Evolutionary conservation across 2,329 filamentous ascomycete genomes (phyloP), one percentile per base, ranked within the genome.

Genomic region (Colletotrichum orbiculare): DNA sequence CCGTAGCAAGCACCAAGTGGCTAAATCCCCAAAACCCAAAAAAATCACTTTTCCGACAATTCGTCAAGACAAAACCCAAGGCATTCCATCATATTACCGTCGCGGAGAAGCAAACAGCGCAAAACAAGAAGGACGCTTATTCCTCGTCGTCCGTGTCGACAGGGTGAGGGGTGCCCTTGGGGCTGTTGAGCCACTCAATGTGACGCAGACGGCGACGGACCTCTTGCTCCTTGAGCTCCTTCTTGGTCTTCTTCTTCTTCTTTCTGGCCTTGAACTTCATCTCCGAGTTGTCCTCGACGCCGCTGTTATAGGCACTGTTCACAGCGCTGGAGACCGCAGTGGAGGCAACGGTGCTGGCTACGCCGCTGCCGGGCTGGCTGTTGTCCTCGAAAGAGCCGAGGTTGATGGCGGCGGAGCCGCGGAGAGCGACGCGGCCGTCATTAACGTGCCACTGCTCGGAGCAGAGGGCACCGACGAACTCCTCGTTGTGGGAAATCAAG

Each of bases 241-340:
- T 94, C 84, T 96, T 93, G 62, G 96, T 99, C 88, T 96, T 88
- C 92, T 99, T 99, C 89, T 95, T 97, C 93, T 97, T 97, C 87
- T 94, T 96, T 79, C 86, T 89, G 9, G 91, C 85, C 78, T 86
- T 88, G 89, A 99, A 99, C 82, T 96, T 95, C 85, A 99, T 87
- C 66, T 78, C 91, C 77, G 73, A 84, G 66, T 88, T 89, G 71
- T 96, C 94, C 79, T 98, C 95, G 1, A 85, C 88, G n/a, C 93
- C 94, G 52, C 89, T 88, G 53, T 83, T 83, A 48, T 81, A 82
- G 2, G 86, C 83, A 53, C 89, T 88, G 53, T 83, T 83, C 47
- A 81, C 82, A 2, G 83, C 87, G 3, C 81, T 82, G 73, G 80
- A 86, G 63, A 83, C 84, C 43, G 83, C 81, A n/a, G 82, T 86